Base-by-base conservation (phyloP, 2,329 filamentous ascomycete genomes). In the Fonsecaea multimorphosa region DNA sequence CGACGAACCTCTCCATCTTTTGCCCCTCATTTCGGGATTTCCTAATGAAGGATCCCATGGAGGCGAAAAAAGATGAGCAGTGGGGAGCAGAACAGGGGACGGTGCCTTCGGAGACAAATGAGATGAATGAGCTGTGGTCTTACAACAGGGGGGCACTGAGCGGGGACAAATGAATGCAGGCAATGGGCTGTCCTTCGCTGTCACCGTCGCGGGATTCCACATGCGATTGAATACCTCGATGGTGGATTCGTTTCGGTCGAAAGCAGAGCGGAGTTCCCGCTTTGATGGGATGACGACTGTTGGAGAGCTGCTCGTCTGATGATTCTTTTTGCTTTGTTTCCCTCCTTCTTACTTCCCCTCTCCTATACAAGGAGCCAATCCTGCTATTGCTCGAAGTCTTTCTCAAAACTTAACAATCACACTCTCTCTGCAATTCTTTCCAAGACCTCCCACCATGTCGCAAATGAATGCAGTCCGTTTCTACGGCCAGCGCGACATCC, bases 381-480 rank as follows among this genome's bases (percentile, higher is more conserved):
- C 27, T 22, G 12, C 19, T 22, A 12, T 49, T 24, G 6, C 9
- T 1, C 7, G 44, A 24, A 1, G 12, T 49, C 44, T 12, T 24
- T 24, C 19, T 24, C 40, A 22, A 2, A 46, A 46, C 9, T 27
- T 22, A 12, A 12, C 11, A 9, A 24, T 24, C 22, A 49, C 19
- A 22, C 44, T 49, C 9, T 6, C 24, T 46, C 16, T 54, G 36
- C 29, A 24, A 27, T 44, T 44, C 29, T 53, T 58, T 24, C 31
- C 38, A n/a, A 19, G n/a, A 24, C 44, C 44, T 49, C 74, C 70
- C 12, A 59, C n/a, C 40, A 66, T 64, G 63, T 34, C 64, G 52
- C 78, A 72, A 9, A 82, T 82, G 80, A 80, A 80, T 66, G 80
- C 80, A n/a, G 73, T 82, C 8, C 77, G 80, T 2, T 82, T 80